Evolutionary conservation across 2,329 filamentous ascomycete species (phyloP).

Genomic region (Xylariaceae sp.): DNA sequence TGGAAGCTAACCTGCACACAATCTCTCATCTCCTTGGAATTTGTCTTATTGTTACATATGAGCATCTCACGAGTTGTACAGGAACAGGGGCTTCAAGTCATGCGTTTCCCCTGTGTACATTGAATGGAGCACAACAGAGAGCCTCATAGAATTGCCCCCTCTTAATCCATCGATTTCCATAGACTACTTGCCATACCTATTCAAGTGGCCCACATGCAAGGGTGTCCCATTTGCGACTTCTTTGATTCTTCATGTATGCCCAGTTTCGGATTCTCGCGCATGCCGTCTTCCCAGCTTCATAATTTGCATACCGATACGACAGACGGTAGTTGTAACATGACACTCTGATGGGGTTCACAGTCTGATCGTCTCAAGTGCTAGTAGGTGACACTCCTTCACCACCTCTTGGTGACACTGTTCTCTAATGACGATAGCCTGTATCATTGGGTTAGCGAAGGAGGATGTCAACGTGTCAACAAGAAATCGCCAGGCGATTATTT

Average conservation of each 20-base stretch:
- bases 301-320: background rate
- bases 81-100: too few relatives aligned
- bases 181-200: background rate
- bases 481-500: background rate
- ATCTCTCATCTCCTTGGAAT: too few relatives aligned
- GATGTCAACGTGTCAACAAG: background rate
- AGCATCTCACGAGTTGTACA: too few relatives aligned
- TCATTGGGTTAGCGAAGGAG: background rate
- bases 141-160: background rate
- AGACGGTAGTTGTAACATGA: constrained; percentile 7
- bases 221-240: background rate
- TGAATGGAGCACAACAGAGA: background rate
- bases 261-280: background rate
- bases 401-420: background rate
- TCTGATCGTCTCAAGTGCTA: background rate
- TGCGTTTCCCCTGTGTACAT: too few relatives aligned
- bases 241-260: too few relatives aligned
- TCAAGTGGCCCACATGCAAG: background rate
- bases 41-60: too few relatives aligned
- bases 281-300: background rate
- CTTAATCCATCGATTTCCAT: background rate
- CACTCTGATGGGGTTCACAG: background rate
- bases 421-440: background rate
- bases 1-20: too few relatives aligned
- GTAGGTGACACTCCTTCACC: background rate